Evolutionary conservation across 306 rosid genomes (phyloP), one percentile per base, ranked within the genome.

Genomic region (Glycyrrhiza uralensis): DNA sequence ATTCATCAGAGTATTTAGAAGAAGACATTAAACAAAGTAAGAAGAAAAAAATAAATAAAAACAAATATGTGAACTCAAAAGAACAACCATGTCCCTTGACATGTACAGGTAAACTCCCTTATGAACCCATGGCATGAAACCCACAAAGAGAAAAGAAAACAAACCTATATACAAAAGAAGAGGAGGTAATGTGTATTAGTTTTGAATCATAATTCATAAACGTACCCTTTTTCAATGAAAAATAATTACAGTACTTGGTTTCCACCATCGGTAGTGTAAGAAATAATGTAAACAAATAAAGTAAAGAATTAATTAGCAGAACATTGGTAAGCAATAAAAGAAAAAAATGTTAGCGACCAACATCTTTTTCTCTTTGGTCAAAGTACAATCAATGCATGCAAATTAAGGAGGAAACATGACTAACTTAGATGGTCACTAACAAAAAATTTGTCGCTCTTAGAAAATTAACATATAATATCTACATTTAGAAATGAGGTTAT

Each of bases 311-410:
- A 26, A 41, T 18, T 5, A 71, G 12, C 32, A 46, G 32, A 47
- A 49, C 60, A 47, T 6, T 30, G 35, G 32, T 38, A 22, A 69
- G 35, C 12, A 10, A 22, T 69, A 22, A 38, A 24, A 47, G 29
- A 51, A 33, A 32, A 67, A 33, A 54, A 15, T 15, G 6, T 11
- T 14, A 18, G 42, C 29, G 66, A 42, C 38, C 29, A 65, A 2
- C 55, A 54, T 42, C 66, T 4, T 32, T 44, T 22, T 33, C 9
- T 62, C 22, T 23, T 47, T 22, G 15, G 71, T 19, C 56, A 30
- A 39, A 72, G 71, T 51, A 52, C 44, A 26, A 52, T 52, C 57
- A 45, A 7, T 46, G 41, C 55, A 76, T 33, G 38, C 26, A 59
- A 15, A n/a, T n/a, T n/a, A n/a, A 36, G 26, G 58, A 57, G 30